Evolutionary conservation across 1,139 yeast genomes (phyloP).

Genomic region (Pichia sp.): DNA sequence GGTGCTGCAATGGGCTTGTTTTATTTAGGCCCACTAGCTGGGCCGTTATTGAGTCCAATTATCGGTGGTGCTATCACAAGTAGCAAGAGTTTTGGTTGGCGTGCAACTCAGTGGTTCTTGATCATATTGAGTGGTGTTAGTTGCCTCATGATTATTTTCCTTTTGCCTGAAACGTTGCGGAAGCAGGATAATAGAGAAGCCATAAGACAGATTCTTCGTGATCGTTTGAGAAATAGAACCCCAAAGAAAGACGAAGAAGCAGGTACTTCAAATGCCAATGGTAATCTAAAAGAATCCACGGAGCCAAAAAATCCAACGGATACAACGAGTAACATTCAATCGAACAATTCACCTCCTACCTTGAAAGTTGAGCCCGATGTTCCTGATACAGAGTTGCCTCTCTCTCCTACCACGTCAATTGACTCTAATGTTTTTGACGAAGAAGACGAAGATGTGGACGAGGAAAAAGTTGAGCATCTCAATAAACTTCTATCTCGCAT

Average conservation of each 20-base stretch:
- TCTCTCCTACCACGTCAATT: conserved; percentile 4
- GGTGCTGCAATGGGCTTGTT: conserved; percentile 79
- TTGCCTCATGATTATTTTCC: conserved; percentile 41
- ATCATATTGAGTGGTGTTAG: conserved; percentile 59
- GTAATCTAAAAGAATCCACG: background rate
- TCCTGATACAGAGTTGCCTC: background rate
- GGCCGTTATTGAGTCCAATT: conserved; percentile 77
- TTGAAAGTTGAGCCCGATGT: too few species aligned
- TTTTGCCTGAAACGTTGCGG: conserved; percentile 72
- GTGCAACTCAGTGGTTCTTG: conserved; percentile 84
- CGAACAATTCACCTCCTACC: too few species aligned
- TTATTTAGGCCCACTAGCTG: conserved; percentile 75
- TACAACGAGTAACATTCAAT: too few species aligned
- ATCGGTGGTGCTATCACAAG: conserved; percentile 67
- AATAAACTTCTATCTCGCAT: conserved; percentile 19
- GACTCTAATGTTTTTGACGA: conserved; percentile 7
- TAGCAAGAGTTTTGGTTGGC: conserved; percentile 66
- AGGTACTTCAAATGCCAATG: conserved; percentile 2
- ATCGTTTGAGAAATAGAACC: conserved; percentile 22
- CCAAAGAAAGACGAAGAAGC: conserved; percentile 10
- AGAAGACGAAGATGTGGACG: conserved; percentile 8
- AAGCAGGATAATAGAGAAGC: conserved; percentile 45
- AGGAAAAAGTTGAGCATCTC: conserved; percentile 17
- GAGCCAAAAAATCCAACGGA: too few species aligned
- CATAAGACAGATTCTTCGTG: conserved; percentile 37